Conservation (phyloP, 768 basidiomycete genomes). For the Phanerodontia chrysosporium region DNA sequence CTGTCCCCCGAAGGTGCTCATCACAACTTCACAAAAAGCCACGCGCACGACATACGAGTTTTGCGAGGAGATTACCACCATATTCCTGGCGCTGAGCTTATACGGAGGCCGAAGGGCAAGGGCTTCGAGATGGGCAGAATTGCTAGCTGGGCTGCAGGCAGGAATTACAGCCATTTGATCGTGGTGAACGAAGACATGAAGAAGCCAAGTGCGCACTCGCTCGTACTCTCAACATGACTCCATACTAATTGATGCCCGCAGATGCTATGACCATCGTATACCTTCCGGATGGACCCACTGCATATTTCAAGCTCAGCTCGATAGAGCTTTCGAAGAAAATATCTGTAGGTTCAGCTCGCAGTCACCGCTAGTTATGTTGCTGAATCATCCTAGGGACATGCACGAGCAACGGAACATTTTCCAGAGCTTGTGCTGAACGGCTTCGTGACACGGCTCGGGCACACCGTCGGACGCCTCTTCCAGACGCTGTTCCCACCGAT, state of each 20-base stretch:
- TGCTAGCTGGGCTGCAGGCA: slow-evolving; percentile 86
- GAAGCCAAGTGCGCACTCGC: slow-evolving; percentile 68
- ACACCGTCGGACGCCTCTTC: slow-evolving; percentile 91
- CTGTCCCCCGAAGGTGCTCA: slow-evolving; percentile 75
- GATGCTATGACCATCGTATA: slow-evolving; percentile 92
- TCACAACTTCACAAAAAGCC: slow-evolving; percentile 87
- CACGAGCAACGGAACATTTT: slow-evolving; percentile 85
- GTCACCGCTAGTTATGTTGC: too few relatives aligned
- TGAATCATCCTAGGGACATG: slow-evolving; percentile 81
- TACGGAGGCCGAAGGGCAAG: slow-evolving; percentile 80
- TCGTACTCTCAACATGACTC: neutral
- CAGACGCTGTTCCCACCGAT: slow-evolving; percentile 94
- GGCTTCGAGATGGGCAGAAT: slow-evolving; percentile 89
- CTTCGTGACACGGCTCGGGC: slow-evolving; percentile 91
- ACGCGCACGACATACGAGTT: slow-evolving; percentile 90
- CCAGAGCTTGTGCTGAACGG: slow-evolving; percentile 95
- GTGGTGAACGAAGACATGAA: slow-evolving; percentile 97
- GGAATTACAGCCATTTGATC: slow-evolving; percentile 83
- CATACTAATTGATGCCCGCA: slow-evolving; percentile 30
- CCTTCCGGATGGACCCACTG: slow-evolving; percentile 89
- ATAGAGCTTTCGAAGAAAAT: slow-evolving; percentile 84
- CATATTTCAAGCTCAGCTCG: slow-evolving; percentile 92
- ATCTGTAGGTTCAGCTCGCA: slow-evolving; percentile 47
- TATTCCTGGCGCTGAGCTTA: slow-evolving; percentile 91
- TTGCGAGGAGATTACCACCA: slow-evolving; percentile 82